phyloP scores from a whole-genome alignment of 2,329 filamentous ascomycete genomes.

The Amphichorda felina region DNA sequence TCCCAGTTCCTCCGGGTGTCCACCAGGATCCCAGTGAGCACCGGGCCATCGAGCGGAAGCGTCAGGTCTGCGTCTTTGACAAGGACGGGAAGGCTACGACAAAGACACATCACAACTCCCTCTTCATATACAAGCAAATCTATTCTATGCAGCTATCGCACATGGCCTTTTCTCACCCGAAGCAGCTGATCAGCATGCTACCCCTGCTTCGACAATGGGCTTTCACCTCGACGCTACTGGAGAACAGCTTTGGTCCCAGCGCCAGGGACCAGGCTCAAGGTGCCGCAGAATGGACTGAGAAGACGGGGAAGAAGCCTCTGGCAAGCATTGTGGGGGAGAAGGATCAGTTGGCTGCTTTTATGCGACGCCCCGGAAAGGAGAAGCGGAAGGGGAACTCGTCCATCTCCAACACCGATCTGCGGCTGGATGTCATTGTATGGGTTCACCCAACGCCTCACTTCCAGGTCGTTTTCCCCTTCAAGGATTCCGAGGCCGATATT shows the following conservation, averaged over 20 bases:
- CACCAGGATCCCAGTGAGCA: constrained; percentile 45
- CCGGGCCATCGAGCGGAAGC: constrained; percentile 38
- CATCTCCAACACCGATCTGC: constrained; percentile 9
- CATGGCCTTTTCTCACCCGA: constrained; percentile 67
- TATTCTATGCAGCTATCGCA: constrained; percentile 56
- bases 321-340: constrained; percentile 3
- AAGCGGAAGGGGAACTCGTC: neutral
- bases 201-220: constrained; percentile 67
- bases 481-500: constrained; percentile 34
- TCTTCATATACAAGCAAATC: constrained; percentile 62
- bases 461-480: constrained; percentile 42
- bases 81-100: constrained; percentile 14
- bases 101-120: constrained; percentile 41
- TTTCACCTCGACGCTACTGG: constrained; percentile 52
- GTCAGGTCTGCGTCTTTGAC: constrained; percentile 30
- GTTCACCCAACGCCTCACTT: constrained; percentile 36
- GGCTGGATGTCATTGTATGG: constrained; percentile 40
- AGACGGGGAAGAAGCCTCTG: neutral
- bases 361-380: constrained; percentile 7
- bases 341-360: constrained; percentile 20
- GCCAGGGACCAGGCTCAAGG: constrained; percentile 8
- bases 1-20: constrained; percentile 37
- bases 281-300: neutral
- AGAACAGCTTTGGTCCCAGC: constrained; percentile 42
- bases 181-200: constrained; percentile 63